Conservation (phyloP, 106 monocot species). For the Acorus calamus region DNA sequence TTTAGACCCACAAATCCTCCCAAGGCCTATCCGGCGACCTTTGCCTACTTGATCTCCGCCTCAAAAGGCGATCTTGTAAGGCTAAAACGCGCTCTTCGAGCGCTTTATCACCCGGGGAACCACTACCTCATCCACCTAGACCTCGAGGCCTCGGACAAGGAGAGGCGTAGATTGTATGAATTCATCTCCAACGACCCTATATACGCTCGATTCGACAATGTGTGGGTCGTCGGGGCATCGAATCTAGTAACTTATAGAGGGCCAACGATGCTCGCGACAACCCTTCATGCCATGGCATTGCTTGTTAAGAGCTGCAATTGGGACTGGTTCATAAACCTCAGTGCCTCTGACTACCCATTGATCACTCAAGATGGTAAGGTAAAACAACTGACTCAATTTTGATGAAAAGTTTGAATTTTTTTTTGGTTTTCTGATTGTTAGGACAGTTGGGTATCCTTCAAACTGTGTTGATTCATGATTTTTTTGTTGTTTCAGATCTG, state of each 20-base stretch:
- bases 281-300: constrained; percentile 73
- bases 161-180: constrained; percentile 17
- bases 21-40: constrained; percentile 41
- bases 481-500: constrained; percentile 54
- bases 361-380: constrained; percentile 84
- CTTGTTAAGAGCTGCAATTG: constrained; percentile 55
- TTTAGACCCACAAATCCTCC: neutral
- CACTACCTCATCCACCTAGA: constrained; percentile 81
- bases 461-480: constrained; percentile 5
- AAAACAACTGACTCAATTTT: neutral
- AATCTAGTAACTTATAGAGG: constrained; percentile 87
- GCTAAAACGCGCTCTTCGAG: constrained; percentile 38
- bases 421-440: neutral
- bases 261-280: constrained; percentile 84
- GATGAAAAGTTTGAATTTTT: too few relatives aligned
- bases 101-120: constrained; percentile 81
- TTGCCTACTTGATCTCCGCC: constrained; percentile 86
- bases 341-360: constrained; percentile 84
- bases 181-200: constrained; percentile 32
- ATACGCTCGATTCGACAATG: constrained; percentile 45
- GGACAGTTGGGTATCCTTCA: neutral
- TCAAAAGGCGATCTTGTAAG: constrained; percentile 55
- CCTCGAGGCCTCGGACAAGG: constrained; percentile 34
- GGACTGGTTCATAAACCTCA: constrained; percentile 98
- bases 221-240: constrained; percentile 52